Evolutionary conservation across 176 grass and related monocot genomes (phyloP).

Genomic region (Miscanthus lutarioriparius): DNA sequence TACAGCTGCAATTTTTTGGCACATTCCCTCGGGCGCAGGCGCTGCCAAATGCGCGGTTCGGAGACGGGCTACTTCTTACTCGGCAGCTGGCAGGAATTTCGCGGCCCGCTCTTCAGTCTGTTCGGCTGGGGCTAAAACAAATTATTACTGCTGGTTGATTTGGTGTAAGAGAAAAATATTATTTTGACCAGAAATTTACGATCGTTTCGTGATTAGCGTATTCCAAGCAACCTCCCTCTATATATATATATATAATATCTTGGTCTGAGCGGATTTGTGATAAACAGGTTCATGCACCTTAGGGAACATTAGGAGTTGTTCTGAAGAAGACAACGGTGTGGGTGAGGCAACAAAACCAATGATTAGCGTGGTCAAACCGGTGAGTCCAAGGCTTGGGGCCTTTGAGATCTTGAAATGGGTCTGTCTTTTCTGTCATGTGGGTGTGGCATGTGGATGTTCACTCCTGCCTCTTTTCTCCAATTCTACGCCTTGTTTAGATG

Average conservation of each 20-base stretch:
- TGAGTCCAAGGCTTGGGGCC: neutral
- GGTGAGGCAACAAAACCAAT: neutral
- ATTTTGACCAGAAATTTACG: too few species aligned
- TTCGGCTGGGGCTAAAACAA: too few species aligned
- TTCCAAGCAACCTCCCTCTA: too few species aligned
- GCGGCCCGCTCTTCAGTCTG: neutral
- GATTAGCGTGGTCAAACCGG: constrained; percentile 19
- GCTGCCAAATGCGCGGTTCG: neutral
- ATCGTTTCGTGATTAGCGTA: too few species aligned
- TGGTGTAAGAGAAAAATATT: too few species aligned
- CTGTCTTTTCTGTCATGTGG: neutral
- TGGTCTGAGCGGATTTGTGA: too few species aligned
- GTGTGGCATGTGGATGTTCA: constrained; percentile 10
- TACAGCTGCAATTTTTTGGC: neutral
- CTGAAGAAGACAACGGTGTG: neutral
- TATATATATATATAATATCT: too few species aligned
- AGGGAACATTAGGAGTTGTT: neutral
- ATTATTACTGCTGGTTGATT: too few species aligned
- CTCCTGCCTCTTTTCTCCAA: neutral
- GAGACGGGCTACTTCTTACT: neutral
- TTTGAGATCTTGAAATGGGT: neutral
- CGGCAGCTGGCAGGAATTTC: neutral
- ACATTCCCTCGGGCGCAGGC: neutral
- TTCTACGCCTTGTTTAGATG: too few species aligned
- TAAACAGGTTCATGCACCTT: neutral